A percentile compares a stretch with the other conserved stretches of the same genome.
These are phyloP conservation scores for Botrytis hyacinthi DNA, from an alignment of 2,329 filamentous ascomycete genomes.

Conservation along the genomic window DNA sequence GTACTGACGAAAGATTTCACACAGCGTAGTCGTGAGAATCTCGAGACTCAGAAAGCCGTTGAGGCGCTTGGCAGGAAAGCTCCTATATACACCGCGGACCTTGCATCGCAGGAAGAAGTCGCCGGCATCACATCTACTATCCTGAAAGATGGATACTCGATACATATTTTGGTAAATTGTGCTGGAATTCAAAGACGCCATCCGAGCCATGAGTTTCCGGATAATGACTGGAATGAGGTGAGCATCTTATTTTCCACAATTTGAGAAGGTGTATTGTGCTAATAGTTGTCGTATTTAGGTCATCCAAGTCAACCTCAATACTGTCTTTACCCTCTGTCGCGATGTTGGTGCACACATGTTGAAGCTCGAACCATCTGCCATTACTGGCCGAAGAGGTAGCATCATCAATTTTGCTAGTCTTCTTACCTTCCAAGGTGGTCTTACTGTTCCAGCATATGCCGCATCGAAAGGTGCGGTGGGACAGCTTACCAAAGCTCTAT, in stretches of 20 bases:
- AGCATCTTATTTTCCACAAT: constrained; percentile 61
- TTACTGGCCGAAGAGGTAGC: constrained; percentile 65
- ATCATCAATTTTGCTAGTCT: constrained; percentile 86
- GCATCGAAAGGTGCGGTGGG: constrained; percentile 82
- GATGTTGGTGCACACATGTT: constrained; percentile 81
- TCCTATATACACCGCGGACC: constrained; percentile 67
- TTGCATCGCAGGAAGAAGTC: constrained; percentile 60
- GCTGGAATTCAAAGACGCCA: constrained; percentile 43
- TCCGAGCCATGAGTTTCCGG: constrained; percentile 42
- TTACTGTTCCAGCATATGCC: constrained; percentile 86
- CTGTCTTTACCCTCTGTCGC: constrained; percentile 75
- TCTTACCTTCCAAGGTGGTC: constrained; percentile 85
- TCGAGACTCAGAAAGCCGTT: constrained; percentile 58
- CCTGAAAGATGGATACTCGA: constrained; percentile 48
- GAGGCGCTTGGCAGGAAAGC: constrained; percentile 65
- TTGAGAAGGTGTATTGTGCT: constrained; percentile 42
- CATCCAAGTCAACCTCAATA: constrained; percentile 80
- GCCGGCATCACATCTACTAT: constrained; percentile 58
- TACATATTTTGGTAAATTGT: constrained; percentile 49
- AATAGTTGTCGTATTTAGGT: constrained; percentile 43
- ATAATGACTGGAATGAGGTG: constrained; percentile 43
- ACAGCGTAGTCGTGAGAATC: constrained; percentile 36
- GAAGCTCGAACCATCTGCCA: constrained; percentile 58
- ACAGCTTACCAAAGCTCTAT: constrained; percentile 64
- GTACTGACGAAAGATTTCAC: not conserved